Conservation (phyloP, 2,329 filamentous ascomycete genomes). For the Aspergillus sclerotialis region DNA sequence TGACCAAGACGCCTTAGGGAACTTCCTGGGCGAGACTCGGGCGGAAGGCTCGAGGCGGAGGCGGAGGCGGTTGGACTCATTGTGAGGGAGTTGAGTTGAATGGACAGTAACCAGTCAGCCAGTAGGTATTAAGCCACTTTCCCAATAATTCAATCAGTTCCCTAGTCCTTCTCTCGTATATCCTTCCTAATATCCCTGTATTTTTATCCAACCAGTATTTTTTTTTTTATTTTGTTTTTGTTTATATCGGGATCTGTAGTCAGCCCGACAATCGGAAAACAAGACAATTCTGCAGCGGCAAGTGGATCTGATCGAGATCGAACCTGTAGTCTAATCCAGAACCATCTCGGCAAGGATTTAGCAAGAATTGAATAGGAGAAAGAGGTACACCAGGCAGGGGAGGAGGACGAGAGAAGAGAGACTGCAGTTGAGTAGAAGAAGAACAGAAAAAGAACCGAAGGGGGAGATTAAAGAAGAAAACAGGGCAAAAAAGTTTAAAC, state of each 20-base stretch:
- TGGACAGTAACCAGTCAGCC: background rate
- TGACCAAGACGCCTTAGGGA: slow-evolving; percentile 35
- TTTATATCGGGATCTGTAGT: slow-evolving; percentile 8
- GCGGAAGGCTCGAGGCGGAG: slow-evolving; percentile 24
- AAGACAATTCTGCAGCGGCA: no score
- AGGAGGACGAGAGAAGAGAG: background rate
- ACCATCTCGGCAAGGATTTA: no score
- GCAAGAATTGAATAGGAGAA: slow-evolving; percentile 6
- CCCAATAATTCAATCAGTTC: no score
- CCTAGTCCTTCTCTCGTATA: background rate
- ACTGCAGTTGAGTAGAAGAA: slow-evolving; percentile 1
- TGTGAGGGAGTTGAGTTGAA: slow-evolving; percentile 10
- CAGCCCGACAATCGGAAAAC: slow-evolving; percentile 7
- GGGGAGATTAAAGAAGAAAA: background rate
- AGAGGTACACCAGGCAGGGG: slow-evolving; percentile 2
- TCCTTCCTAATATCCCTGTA: background rate
- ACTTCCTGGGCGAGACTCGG: slow-evolving; percentile 25
- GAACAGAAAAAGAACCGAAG: background rate
- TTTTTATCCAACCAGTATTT: background rate
- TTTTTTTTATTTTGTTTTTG: background rate
- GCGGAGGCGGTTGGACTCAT: slow-evolving; percentile 30
- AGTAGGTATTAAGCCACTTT: background rate
- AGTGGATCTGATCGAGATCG: background rate
- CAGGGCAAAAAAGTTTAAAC: slow-evolving; percentile 1
- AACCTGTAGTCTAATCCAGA: no score